Evolutionary conservation across 139 green algal genomes (phyloP).

Genomic region (Nannochloris sp.): DNA sequence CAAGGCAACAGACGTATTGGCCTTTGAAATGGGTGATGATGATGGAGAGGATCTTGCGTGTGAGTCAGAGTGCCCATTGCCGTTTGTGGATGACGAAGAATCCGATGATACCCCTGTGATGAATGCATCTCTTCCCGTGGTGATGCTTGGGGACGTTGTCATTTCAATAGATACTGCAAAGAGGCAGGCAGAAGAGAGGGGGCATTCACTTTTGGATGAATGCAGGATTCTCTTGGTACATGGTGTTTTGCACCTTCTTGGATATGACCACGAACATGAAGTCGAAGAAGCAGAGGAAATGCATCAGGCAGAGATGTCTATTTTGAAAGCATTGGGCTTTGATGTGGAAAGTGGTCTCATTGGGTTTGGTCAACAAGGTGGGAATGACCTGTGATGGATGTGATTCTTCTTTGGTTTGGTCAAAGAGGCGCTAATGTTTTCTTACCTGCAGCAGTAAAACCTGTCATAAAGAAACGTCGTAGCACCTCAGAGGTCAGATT

Average conservation of each 20-base stretch:
- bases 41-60: neutral
- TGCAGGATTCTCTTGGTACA: slow-evolving; percentile 87
- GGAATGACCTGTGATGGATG: neutral
- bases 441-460: neutral
- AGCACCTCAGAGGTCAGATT: slow-evolving; percentile 26
- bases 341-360: slow-evolving; percentile 60
- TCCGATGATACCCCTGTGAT: slow-evolving; percentile 2
- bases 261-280: slow-evolving; percentile 83
- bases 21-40: slow-evolving; percentile 63
- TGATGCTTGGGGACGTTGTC: slow-evolving; percentile 83
- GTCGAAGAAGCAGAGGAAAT: slow-evolving; percentile 49
- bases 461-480: neutral
- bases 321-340: slow-evolving; percentile 67
- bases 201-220: slow-evolving; percentile 60
- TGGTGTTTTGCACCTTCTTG: slow-evolving; percentile 84
- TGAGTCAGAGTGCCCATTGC: neutral
- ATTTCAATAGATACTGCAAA: slow-evolving; percentile 87
- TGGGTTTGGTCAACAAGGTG: slow-evolving; percentile 11
- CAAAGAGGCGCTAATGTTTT: neutral
- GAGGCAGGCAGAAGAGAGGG: slow-evolving; percentile 71
- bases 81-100: neutral
- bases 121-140: slow-evolving; percentile 22
- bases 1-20: slow-evolving; percentile 85
- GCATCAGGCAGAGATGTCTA: slow-evolving; percentile 51
- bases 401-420: neutral